Evolutionary conservation across 2,329 filamentous ascomycete genomes (phyloP).

Genomic region (Waltergamsia citrina): DNA sequence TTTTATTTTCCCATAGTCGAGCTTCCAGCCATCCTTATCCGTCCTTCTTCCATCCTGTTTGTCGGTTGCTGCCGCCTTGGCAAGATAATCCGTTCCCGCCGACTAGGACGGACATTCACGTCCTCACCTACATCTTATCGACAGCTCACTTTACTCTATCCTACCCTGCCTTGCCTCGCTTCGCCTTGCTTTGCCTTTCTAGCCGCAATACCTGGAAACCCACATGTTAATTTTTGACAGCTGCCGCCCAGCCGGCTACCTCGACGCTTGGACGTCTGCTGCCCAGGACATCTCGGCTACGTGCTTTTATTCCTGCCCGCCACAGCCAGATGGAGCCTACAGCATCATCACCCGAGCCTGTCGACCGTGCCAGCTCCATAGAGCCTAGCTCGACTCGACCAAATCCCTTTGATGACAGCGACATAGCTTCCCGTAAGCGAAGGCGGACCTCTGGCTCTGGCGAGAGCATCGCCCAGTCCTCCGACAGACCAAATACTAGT

Average conservation of each 20-base stretch:
- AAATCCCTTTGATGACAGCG: conserved; percentile 54
- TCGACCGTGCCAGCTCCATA: conserved; percentile 50
- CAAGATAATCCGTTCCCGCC: no score
- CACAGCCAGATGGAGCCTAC: conserved; percentile 45
- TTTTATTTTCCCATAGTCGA: no score
- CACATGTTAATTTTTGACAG: conserved; percentile 50
- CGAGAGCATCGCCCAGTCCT: background rate
- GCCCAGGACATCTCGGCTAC: conserved; percentile 27
- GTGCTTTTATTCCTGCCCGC: conserved; percentile 22
- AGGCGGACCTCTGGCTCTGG: conserved; percentile 34
- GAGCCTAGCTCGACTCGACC: conserved; percentile 54
- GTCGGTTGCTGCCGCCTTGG: no score
- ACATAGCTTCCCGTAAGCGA: conserved; percentile 48
- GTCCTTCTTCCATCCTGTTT: no score
- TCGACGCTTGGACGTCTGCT: conserved; percentile 40
- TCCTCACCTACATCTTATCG: no score
- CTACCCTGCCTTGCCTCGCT: no score
- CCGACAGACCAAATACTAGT: conserved; percentile 1
- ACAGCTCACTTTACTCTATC: no score
- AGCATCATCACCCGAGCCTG: conserved; percentile 37
- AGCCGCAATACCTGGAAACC: conserved; percentile 16
- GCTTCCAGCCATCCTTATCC: no score
- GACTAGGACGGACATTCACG: no score
- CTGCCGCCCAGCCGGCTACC: conserved; percentile 43
- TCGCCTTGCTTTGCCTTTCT: no score